Base-by-base conservation (phyloP, 305 asterid genomes). In the Fraxinus latifolia region DNA sequence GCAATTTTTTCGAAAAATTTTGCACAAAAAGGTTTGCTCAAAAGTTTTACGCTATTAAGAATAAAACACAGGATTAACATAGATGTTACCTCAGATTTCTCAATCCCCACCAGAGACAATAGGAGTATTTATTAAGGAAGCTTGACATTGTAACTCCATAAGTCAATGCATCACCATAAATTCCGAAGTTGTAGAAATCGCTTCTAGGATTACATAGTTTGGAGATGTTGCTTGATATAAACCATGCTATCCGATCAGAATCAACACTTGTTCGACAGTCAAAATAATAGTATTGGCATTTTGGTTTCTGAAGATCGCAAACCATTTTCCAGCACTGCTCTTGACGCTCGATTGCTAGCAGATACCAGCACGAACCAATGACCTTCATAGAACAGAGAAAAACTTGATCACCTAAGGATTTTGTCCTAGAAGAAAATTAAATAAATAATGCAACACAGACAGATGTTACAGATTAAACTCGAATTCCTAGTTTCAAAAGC, bases 21-120 rank as follows among this genome's bases (percentile, higher is more conserved):
- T 39, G 50, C 12, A 2, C 50, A 39, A 39, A 8, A 9, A 39
- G 50, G 12, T 11, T 42, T 11, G n/a, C n/a, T 42, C 53, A 42
- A 42, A 55, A 55, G 11, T 55, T 55, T 55, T 17, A 55, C 6
- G 67, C 67, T 55, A 17, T 55, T 15, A 6, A 55, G 67, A 60
- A 19, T 60, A 60, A 19, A 60, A 60, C 34, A 29, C n/a, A 21
- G 70, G 70, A 60, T 60, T 58, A 60, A 21, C 8, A 32, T 60
- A 5, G 12, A 15, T 77, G 7, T 27, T 84, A 87, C 95, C 95
- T 90, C 25, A 91, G 88, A 80, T 79, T 88, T 76, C 86, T 80
- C 11, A 91, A 76, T 3, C 93, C 93, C 95, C 95, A 91, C 93
- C 93, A 90, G 76, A 91, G 84, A 81, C 95, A 88, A 67, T 90